These are phyloP conservation scores for Actinomucor elegans DNA, from an alignment of 371 early-diverging fungal genomes.

Conservation along the genomic window DNA sequence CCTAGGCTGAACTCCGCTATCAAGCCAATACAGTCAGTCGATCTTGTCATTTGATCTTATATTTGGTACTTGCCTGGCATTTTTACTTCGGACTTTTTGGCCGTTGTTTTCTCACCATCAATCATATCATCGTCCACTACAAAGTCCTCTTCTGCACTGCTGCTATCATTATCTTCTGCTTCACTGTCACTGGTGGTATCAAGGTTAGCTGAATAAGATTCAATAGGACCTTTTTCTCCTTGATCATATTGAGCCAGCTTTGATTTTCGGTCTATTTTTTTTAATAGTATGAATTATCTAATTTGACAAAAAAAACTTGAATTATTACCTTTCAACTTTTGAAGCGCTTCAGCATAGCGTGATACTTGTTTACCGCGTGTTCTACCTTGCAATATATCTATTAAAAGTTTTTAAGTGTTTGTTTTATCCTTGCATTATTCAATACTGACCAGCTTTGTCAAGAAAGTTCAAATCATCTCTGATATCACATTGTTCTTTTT, in stretches of 20 bases:
- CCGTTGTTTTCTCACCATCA: slow-evolving; percentile 12
- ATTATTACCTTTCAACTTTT: slow-evolving; percentile 13
- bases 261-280: slow-evolving; percentile 16
- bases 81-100: not conserved
- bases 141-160: slow-evolving; percentile 4
- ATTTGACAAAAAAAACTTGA: not conserved
- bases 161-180: not conserved
- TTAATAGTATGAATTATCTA: not conserved
- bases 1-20: slow-evolving; percentile 22
- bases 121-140: slow-evolving; percentile 26
- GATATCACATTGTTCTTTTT: too few species aligned
- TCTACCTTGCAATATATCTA: slow-evolving; percentile 20
- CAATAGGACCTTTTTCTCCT: slow-evolving; percentile 18
- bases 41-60: too few species aligned
- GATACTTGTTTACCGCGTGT: slow-evolving; percentile 18
- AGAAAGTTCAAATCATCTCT: not conserved
- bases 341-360: slow-evolving; percentile 12
- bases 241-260: not conserved
- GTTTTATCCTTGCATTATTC: not conserved
- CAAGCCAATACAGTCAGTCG: too few species aligned
- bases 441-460: not conserved
- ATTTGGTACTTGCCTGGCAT: slow-evolving; percentile 18
- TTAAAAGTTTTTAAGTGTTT: not conserved
- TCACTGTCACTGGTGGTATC: not conserved
- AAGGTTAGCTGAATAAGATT: not conserved